A percentile compares a stretch with the other conserved stretches of the same genome.
These are phyloP conservation scores for Porphyra umbilicalis DNA, from an alignment of 31 red algal species.

Conservation along the genomic window DNA sequence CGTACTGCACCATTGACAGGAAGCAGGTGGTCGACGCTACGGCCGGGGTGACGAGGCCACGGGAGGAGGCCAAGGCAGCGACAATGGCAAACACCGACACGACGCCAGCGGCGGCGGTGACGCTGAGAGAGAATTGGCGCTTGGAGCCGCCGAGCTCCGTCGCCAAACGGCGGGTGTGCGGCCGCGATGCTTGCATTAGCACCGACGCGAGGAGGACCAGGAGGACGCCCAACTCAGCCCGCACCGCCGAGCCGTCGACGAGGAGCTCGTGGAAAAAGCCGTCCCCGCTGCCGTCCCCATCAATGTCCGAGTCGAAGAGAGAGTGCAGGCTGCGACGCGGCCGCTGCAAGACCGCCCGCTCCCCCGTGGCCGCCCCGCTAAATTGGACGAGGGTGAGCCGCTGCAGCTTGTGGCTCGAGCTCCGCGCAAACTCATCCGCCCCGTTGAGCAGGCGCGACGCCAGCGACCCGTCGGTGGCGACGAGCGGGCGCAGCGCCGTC, in stretches of 20 bases:
- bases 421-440: not conserved
- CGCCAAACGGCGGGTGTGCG: conserved; percentile 40
- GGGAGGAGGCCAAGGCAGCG: conserved; percentile 3
- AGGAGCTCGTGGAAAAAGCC: conserved; percentile 3
- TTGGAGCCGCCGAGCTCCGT: conserved; percentile 65
- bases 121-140: conserved; percentile 50
- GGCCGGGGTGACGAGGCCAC: not conserved
- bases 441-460: not conserved
- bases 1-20: conserved; percentile 21
- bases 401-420: not conserved
- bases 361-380: not conserved
- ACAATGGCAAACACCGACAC: conserved; percentile 18
- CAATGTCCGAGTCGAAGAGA: not conserved
- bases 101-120: conserved; percentile 20
- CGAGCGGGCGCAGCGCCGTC: not conserved
- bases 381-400: not conserved
- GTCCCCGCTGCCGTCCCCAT: not conserved
- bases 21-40: conserved; percentile 1
- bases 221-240: conserved; percentile 56
- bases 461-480: not conserved
- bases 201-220: conserved; percentile 53
- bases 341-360: no score
- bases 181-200: conserved; percentile 45
- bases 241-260: conserved; percentile 34
- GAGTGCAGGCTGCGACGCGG: not conserved